phyloP scores from a whole-genome alignment of 1,284 basidiomycete genomes.

The Rhodotorula sp. region DNA sequence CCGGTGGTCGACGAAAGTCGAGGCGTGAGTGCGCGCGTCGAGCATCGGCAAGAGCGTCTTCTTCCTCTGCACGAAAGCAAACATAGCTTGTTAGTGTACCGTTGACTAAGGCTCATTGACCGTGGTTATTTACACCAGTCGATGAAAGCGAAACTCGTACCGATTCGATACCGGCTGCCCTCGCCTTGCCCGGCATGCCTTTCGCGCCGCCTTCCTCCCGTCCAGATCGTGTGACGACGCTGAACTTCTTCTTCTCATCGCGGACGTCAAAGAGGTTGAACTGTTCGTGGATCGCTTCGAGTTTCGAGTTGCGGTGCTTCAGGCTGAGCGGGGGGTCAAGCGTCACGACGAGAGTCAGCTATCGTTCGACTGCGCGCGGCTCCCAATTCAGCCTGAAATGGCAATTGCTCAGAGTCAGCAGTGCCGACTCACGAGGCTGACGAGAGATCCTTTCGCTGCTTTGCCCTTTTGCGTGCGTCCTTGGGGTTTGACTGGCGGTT shows the following conservation, averaged over 20 bases:
- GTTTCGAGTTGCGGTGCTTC: conserved; percentile 52
- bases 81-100: not conserved
- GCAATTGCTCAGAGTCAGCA: no score
- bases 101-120: not conserved
- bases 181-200: conserved; percentile 80
- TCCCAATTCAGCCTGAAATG: not conserved
- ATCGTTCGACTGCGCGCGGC: not conserved
- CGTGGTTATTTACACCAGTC: not conserved
- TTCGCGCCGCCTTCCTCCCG: conserved; percentile 70
- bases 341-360: not conserved
- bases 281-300: conserved; percentile 76
- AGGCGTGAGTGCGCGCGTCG: conserved; percentile 70
- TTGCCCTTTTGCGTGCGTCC: conserved; percentile 63
- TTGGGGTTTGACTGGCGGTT: conserved; percentile 57
- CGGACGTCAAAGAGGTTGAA: conserved; percentile 93
- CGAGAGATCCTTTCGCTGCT: conserved; percentile 46
- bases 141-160: conserved; percentile 53
- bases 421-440: conserved; percentile 41
- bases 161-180: conserved; percentile 84
- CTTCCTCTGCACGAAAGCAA: conserved; percentile 34
- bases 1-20: conserved; percentile 87
- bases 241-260: conserved; percentile 63
- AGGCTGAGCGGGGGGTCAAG: not conserved
- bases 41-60: conserved; percentile 83
- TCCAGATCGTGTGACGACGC: conserved; percentile 62